Conservation (phyloP, 2,329 filamentous ascomycete genomes). For the Celoporthe dispersa region DNA sequence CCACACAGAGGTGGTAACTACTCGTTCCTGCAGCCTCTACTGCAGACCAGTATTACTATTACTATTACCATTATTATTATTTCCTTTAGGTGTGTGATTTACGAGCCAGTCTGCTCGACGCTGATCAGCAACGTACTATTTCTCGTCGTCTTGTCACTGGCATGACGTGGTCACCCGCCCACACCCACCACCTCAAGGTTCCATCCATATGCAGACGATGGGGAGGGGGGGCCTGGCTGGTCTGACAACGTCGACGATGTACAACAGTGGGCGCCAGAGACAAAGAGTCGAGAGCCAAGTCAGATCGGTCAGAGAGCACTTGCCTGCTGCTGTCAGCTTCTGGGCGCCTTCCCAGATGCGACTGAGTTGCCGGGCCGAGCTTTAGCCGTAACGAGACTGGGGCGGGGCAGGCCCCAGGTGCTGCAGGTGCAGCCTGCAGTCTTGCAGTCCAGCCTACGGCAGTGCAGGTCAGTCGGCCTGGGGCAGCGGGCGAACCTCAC, state of each 20-base stretch:
- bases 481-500: neutral
- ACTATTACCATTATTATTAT: neutral
- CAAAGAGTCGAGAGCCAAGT: neutral
- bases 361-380: constrained; percentile 2
- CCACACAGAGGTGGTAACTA: neutral
- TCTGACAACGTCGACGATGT: constrained; percentile 4
- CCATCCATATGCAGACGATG: neutral
- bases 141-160: neutral
- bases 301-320: neutral
- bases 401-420: neutral
- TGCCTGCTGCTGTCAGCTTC: neutral
- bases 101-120: neutral
- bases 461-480: neutral
- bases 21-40: neutral
- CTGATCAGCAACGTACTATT: neutral
- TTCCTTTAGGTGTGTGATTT: neutral
- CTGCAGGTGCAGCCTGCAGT: neutral
- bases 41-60: neutral
- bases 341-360: neutral
- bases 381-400: constrained; percentile 18
- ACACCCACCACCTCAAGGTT: neutral
- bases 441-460: neutral
- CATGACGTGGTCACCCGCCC: neutral
- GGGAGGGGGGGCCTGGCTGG: neutral
- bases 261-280: neutral